phyloP scores from a whole-genome alignment of 1,284 basidiomycete genomes.

The Schizophyllum amplum region DNA sequence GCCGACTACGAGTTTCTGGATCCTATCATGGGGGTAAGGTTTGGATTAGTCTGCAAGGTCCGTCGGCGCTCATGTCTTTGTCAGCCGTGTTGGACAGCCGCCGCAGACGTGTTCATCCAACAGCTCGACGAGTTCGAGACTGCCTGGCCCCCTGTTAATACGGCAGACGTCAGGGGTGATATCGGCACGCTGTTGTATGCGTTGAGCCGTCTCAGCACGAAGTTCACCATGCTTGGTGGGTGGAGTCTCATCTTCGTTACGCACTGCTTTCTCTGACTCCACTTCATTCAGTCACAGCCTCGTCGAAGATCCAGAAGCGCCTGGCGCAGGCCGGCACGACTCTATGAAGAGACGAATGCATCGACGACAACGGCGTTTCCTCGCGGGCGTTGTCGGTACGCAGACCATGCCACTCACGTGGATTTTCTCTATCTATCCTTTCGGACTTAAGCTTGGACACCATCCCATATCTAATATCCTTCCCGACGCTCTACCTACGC shows the following conservation, averaged over 20 bases:
- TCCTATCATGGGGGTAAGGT: conserved; percentile 63
- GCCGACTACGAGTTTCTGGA: conserved; percentile 62
- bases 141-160: conserved; percentile 50
- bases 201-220: conserved; percentile 49
- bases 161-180: conserved; percentile 49
- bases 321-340: conserved; percentile 13
- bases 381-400: too few species aligned
- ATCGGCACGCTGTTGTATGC: conserved; percentile 53
- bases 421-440: background rate
- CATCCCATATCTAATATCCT: background rate
- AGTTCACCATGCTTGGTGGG: conserved; percentile 53
- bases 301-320: conserved; percentile 27
- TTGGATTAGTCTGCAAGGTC: background rate
- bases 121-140: conserved; percentile 52
- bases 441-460: background rate
- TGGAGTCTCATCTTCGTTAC: conserved; percentile 5
- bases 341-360: background rate
- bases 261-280: background rate
- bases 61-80: conserved; percentile 5
- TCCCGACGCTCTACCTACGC: too few species aligned
- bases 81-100: conserved; percentile 64
- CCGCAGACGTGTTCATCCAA: conserved; percentile 54
- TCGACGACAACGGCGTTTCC: too few species aligned
- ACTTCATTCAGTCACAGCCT: conserved; percentile 18
- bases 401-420: too few species aligned